A percentile compares a stretch with the other conserved stretches of the same genome.
phyloP scores from a whole-genome alignment of 1,284 basidiomycete genomes.

The Moesziomyces sp. region DNA sequence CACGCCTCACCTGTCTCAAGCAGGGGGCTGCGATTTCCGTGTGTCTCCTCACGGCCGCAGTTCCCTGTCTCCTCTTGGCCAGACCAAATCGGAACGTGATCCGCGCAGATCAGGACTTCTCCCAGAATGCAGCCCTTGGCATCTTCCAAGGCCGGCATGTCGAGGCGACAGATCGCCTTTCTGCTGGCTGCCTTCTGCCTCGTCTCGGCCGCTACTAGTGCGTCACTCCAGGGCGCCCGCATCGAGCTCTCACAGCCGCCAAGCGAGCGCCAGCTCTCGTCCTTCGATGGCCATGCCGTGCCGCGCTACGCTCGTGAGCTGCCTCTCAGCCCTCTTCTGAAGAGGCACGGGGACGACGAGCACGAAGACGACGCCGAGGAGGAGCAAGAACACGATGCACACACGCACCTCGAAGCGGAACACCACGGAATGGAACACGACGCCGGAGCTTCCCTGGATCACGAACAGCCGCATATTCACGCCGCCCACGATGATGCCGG shows the following conservation, averaged over 20 bases:
- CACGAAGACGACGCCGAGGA: slow-evolving; percentile 25
- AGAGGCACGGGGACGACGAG: slow-evolving; percentile 35
- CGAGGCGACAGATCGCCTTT: background rate
- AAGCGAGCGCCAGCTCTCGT: slow-evolving; percentile 1
- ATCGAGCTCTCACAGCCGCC: slow-evolving; percentile 7
- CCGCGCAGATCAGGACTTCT: background rate
- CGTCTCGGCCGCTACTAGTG: slow-evolving; percentile 2
- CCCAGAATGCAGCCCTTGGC: slow-evolving; percentile 9
- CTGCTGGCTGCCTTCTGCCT: slow-evolving; percentile 10
- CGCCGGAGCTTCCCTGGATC: background rate
- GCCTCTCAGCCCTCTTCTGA: background rate
- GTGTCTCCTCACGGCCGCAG: background rate
- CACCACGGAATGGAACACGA: slow-evolving; percentile 2
- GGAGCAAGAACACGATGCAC: background rate
- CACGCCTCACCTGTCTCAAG: background rate
- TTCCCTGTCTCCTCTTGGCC: background rate
- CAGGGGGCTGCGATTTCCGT: background rate
- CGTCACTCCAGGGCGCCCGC: slow-evolving; percentile 6
- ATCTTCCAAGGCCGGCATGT: background rate
- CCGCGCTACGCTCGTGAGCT: background rate
- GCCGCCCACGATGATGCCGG: slow-evolving; percentile 9
- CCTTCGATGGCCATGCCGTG: background rate
- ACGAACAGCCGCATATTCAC: background rate
- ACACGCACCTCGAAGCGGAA: slow-evolving; percentile 3
- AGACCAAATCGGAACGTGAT: too few relatives aligned